Base-by-base conservation (phyloP, 2,329 filamentous ascomycete species). In the Talaromyces sp. region DNA sequence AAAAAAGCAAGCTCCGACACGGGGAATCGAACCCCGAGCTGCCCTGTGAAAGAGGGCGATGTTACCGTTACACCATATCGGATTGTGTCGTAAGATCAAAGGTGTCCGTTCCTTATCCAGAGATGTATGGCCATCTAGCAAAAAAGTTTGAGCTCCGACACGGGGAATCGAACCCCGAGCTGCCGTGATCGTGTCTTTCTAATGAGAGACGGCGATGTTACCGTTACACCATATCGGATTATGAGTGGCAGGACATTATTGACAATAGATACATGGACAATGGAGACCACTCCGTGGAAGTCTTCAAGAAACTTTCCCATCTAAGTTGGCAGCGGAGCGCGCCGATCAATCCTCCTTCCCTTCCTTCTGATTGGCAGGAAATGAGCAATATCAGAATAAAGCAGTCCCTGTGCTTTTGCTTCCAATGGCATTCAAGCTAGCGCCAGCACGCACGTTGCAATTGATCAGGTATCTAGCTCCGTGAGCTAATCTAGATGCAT, bases 41-140 rank as follows among this genome's bases (percentile, higher is more conserved):
- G 42, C 42, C 42, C 16, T 46, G 42, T 46, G 42, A 46, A n/a
- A 46, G 42, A 46, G 16, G 42, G 42, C 42, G 42, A 46, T 46
- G 42, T 46, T 46, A 46, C 42, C 42, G 42, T 46, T 46, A 46
- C 42, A 46, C 42, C 42, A 46, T 46, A 46, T 46, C 42, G 42
- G 42, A 46, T 46, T 23, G 12, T 25, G 28, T 28, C 28, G 3
- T 28, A 6, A 28, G 3, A 6, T 3, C 28, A 3, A 28, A 3
- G 3, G 3, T 3, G 28, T 3, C 6, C 28, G 28, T 28, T 6
- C 6, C 28, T 28, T 28, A 28, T 28, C 3, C 28, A 28, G 28
- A 28, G 28, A 28, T 3, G 28, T 3, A 6, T 3, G 28, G 28
- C 28, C 3, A 6, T 6, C 3, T 28, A 6, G 28, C 28, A 46